These are phyloP conservation scores for Tirmania nivea DNA, from an alignment of 495 filamentous ascomycete species.

Conservation along the genomic window DNA sequence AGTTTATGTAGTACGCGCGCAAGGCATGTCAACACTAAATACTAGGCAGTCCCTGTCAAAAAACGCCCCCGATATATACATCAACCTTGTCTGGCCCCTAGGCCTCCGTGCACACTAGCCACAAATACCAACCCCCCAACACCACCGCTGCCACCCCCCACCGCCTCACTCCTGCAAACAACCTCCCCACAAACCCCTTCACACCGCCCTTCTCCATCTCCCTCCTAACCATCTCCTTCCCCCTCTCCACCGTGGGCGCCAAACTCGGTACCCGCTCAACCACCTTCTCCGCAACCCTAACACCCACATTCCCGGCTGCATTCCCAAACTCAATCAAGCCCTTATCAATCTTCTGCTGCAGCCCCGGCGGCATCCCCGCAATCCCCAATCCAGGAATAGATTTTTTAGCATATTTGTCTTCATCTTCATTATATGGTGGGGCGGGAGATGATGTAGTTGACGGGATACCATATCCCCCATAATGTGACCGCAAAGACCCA, in stretches of 20 bases:
- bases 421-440: not conserved
- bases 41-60: too few species aligned
- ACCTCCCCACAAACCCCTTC: constrained; percentile 1
- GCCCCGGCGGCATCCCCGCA: not conserved
- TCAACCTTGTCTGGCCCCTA: too few species aligned
- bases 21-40: too few species aligned
- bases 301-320: not conserved
- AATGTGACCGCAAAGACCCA: constrained; percentile 11
- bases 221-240: constrained; percentile 4
- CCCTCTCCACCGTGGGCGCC: constrained; percentile 4
- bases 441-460: constrained; percentile 3
- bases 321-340: not conserved
- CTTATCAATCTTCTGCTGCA: not conserved
- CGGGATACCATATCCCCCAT: constrained; percentile 12
- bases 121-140: too few species aligned
- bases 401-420: not conserved
- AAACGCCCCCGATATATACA: too few species aligned
- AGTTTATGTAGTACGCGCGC: too few species aligned
- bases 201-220: constrained; percentile 17
- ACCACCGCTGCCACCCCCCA: too few species aligned
- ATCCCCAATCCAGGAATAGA: not conserved
- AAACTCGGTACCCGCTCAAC: constrained; percentile 2
- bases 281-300: constrained; percentile 1
- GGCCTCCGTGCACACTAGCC: too few species aligned
- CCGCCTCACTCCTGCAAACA: not conserved